These are phyloP conservation scores for Ganoderma meredithae DNA, from an alignment of 1,284 basidiomycete species.

Conservation along the genomic window DNA sequence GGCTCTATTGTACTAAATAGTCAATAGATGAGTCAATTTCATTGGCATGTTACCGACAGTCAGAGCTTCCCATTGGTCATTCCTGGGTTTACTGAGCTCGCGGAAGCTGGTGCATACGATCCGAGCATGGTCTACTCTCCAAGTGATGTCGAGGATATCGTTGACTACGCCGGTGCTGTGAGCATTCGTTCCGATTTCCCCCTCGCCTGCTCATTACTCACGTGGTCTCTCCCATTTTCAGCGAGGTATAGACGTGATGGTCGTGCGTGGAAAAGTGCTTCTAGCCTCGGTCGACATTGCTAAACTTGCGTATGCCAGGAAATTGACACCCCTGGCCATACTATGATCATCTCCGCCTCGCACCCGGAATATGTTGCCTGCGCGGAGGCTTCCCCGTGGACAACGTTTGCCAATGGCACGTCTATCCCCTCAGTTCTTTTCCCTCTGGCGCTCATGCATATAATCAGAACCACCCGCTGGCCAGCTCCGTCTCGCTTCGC, in stretches of 20 bases:
- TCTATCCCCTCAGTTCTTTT: neutral
- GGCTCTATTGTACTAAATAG: slow-evolving; percentile 1
- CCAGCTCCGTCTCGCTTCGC: slow-evolving; percentile 74
- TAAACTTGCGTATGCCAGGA: slow-evolving; percentile 39
- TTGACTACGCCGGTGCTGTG: slow-evolving; percentile 75
- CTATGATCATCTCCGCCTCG: slow-evolving; percentile 66
- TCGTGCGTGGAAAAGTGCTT: slow-evolving; percentile 41
- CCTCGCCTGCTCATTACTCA: neutral
- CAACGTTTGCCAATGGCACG: slow-evolving; percentile 63
- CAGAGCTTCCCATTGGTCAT: slow-evolving; percentile 80
- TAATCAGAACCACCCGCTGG: slow-evolving; percentile 76
- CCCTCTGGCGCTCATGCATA: neutral
- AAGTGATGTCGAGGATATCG: slow-evolving; percentile 66
- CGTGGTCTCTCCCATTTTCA: slow-evolving; percentile 37
- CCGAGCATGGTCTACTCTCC: slow-evolving; percentile 61
- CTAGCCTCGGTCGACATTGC: neutral
- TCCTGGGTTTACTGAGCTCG: slow-evolving; percentile 65
- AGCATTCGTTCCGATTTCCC: slow-evolving; percentile 33
- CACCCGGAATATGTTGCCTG: slow-evolving; percentile 82
- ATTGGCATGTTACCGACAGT: slow-evolving; percentile 82
- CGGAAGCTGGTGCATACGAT: slow-evolving; percentile 74
- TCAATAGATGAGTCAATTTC: slow-evolving; percentile 69
- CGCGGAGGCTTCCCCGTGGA: slow-evolving; percentile 66
- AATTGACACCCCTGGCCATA: slow-evolving; percentile 83
- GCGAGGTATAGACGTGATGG: slow-evolving; percentile 81